These are phyloP conservation scores for Linnemannia elongata DNA, from an alignment of 192 early-diverging fungal genomes.

Conservation along the genomic window DNA sequence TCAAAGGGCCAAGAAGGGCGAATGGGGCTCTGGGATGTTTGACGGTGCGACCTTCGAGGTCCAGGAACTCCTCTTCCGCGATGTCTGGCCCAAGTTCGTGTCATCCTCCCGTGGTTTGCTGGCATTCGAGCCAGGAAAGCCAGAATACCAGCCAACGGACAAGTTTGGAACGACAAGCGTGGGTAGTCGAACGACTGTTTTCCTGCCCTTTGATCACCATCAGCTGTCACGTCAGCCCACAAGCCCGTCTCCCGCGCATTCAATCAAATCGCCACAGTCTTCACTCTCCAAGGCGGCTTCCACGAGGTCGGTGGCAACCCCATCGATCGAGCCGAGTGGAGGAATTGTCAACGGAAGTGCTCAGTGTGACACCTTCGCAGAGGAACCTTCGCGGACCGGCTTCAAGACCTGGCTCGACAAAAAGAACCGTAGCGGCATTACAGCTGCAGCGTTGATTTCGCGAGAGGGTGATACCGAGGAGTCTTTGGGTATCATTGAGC, in stretches of 20 bases:
- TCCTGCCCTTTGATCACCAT: constrained; percentile 18
- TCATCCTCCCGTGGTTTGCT: constrained; percentile 40
- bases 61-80: constrained; percentile 49
- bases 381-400: constrained; percentile 23
- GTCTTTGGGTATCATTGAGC: constrained; percentile 43
- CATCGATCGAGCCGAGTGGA: background rate
- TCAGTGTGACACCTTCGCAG: constrained; percentile 15
- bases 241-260: constrained; percentile 10
- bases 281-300: constrained; percentile 32
- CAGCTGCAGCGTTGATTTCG: constrained; percentile 19
- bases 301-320: background rate
- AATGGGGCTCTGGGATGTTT: constrained; percentile 49
- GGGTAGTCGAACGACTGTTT: background rate
- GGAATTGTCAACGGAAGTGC: background rate
- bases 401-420: constrained; percentile 32
- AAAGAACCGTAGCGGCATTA: constrained; percentile 28
- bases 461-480: constrained; percentile 24
- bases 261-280: constrained; percentile 25
- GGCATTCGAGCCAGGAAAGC: background rate
- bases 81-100: constrained; percentile 57
- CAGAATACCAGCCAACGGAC: background rate
- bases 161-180: background rate
- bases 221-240: constrained; percentile 6
- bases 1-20: constrained; percentile 18
- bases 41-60: constrained; percentile 45